Base-by-base conservation (phyloP, 306 rosid genomes). In the Prunus kanzakura region DNA sequence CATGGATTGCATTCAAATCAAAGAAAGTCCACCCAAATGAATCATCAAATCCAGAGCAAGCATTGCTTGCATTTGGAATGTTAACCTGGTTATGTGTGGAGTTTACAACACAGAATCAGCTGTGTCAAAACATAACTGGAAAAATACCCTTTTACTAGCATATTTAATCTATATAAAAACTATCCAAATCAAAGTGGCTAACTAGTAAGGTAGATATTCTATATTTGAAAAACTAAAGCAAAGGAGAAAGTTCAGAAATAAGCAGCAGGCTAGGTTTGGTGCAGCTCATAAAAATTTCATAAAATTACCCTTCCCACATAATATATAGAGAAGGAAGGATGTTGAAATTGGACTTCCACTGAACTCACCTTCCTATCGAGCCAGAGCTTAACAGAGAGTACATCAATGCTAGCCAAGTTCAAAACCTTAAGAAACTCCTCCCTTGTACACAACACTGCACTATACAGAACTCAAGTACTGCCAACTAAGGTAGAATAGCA, bases 11-110 rank as follows among this genome's bases (percentile, higher is more conserved):
- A 45, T 84, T 88, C 77, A 88, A 78, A 77, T 88, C 73, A 71
- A 86, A 84, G 87, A 88, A 84, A 64, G 88, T 80, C 90, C 90
- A 86, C 45, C 90, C 92, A 23, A 78, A 84, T 22, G 89, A 81
- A 68, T 56, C 70, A 46, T 78, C 84, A 41, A 74, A 75, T 19
- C 84, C 84, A 7, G 90, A 80, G 78, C 87, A 86, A 69, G 84
- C 83, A 76, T 88, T 88, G 74, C 64, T 80, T 22, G 88, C 83
- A 80, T 71, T 78, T 54, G 88, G 88, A 80, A 88, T 86, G 62
- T 80, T 84, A 19, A 88, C 86, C 90, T 88, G 86, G 61, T 64
- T 67, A 55, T 52, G 47, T 22, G 78, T 60, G 78, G 50, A 67
- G 51, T 66, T 29, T 23, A 45, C 65, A 19, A 63, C 41, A 64